Base-by-base conservation (phyloP, 2,329 filamentous ascomycete species). In the Hypoxylon sp. region DNA sequence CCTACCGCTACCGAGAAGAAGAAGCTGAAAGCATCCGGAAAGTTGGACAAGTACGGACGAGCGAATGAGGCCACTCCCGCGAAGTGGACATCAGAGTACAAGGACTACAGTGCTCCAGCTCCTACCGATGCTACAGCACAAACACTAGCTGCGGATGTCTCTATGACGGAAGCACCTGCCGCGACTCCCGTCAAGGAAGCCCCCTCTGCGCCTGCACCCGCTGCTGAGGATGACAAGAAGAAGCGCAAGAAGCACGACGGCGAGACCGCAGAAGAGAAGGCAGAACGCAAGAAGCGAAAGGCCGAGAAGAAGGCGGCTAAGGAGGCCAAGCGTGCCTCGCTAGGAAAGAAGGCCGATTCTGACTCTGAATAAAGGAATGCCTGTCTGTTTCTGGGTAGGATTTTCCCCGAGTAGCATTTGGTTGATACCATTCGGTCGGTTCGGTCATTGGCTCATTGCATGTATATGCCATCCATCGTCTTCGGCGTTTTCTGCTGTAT, bases 21-120 rank as follows among this genome's bases (percentile, higher is more conserved):
- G 92, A 98, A 98, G 90, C 90, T 99, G 86, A 98, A 98, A 90
- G 93, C 94, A 59, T 92, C 94, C 74, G 96, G 96, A 82, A 97
- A 98, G 85, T 91, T 99, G 67, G 96, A 99, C 86, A 99, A 99
- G 91, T 98, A 90, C 76, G 96, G 96, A 74, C 91, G 94, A 66
- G 83, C 92, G 76, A 99, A 98, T 82, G 95, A 98, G 81, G 90
- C 91, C 72, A 99, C 96, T 4, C 96, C 96, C 26, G 90, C 94
- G 76, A 93, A 96, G 83, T 99, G 96, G 96, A 94, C 92, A 75
- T 84, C 88, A 39, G 92, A 93, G 74, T 99, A 99, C 88, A 95
- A 94, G 83, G 96, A 98, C 84, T 97, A 90, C 84, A 90, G 87
- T 77, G 87, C 87, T 44, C 84, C 86, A 9, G 69, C 65, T 31